Evolutionary conservation across 352 stramenopile species (phyloP).

Genomic region (Blastocystis sp.): DNA sequence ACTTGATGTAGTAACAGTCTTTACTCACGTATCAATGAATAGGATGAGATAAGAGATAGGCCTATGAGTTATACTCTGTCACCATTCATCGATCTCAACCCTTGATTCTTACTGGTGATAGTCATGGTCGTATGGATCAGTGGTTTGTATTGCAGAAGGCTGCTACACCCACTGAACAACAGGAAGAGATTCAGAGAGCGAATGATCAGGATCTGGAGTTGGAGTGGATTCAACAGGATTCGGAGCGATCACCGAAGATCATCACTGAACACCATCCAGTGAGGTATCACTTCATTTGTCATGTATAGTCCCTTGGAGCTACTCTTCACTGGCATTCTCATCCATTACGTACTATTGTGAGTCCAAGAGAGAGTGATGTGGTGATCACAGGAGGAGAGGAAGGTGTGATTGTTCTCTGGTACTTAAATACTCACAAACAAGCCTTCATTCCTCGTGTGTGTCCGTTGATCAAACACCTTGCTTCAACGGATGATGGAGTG

Average conservation of each 20-base stretch:
- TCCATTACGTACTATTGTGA: background rate
- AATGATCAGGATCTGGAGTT: background rate
- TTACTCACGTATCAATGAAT: background rate
- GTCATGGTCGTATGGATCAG: background rate
- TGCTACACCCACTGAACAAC: background rate
- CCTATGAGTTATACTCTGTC: background rate
- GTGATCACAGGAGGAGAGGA: constrained; percentile 28
- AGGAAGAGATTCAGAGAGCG: background rate
- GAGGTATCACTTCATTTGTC: background rate
- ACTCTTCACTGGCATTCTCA: constrained; percentile 43
- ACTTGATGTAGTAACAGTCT: background rate
- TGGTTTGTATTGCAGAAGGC: background rate
- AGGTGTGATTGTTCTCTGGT: constrained; percentile 18
- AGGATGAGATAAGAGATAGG: background rate
- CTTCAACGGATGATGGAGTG: background rate
- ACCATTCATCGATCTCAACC: background rate
- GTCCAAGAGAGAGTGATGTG: background rate
- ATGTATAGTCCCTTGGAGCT: background rate
- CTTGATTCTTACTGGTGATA: background rate
- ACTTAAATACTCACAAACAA: background rate
- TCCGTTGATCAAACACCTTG: background rate
- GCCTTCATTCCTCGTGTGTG: constrained; percentile 48
- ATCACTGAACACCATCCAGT: background rate
- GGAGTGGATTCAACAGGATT: background rate
- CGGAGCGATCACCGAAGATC: background rate